Conservation (phyloP, 148 eudicot species). For the Tetragonia tetragonoides region DNA sequence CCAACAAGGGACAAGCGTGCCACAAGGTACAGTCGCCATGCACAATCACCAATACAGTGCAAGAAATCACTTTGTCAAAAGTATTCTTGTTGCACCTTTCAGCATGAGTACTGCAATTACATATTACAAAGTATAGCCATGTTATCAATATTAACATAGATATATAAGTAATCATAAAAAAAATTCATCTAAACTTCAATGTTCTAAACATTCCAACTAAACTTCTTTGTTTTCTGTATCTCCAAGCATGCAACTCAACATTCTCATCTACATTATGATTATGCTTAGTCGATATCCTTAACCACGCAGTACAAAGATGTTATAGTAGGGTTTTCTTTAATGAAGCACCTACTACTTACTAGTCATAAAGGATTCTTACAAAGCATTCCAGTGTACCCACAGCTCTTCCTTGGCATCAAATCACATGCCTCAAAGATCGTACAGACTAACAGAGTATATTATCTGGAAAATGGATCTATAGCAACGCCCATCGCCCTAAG, state of each 20-base stretch:
- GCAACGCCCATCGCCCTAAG: neutral
- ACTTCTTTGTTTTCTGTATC: neutral
- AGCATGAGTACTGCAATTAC: neutral
- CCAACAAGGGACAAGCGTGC: slow-evolving; percentile 20
- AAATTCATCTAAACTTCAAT: neutral
- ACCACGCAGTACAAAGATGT: neutral
- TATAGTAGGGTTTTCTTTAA: neutral
- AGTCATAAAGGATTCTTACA: neutral
- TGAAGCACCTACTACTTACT: neutral
- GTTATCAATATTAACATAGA: neutral
- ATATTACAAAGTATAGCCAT: neutral
- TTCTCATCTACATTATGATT: neutral
- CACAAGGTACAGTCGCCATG: slow-evolving; percentile 36
- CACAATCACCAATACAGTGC: slow-evolving; percentile 8
- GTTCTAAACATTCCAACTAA: neutral
- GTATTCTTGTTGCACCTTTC: neutral
- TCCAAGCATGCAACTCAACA: neutral
- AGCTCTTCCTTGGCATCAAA: neutral
- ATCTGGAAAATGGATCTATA: neutral
- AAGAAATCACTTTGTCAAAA: neutral
- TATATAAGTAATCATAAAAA: neutral
- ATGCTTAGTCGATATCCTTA: neutral
- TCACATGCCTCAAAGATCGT: neutral
- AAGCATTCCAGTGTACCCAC: neutral
- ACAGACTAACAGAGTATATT: neutral